Evolutionary conservation across 2,329 filamentous ascomycete species (phyloP).

Genomic region (Stagonosporopsis chrysanthemi): DNA sequence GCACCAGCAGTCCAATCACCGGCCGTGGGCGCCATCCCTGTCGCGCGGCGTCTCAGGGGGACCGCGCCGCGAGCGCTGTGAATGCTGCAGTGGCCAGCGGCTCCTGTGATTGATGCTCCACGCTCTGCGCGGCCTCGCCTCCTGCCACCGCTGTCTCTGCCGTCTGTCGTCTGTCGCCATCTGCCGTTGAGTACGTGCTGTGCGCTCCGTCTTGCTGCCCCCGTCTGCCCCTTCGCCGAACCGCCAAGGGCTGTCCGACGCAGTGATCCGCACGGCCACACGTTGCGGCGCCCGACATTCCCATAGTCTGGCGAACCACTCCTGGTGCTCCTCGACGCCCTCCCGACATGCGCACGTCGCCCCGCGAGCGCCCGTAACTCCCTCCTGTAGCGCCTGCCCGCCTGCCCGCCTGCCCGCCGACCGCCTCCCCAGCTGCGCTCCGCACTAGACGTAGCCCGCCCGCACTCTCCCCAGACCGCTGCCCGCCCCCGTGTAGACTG

Average conservation of each 20-base stretch:
- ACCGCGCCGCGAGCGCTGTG: constrained; percentile 4
- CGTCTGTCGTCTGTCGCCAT: background rate
- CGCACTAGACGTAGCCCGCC: constrained; percentile 2
- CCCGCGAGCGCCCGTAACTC: constrained; percentile 1
- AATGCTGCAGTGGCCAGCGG: background rate
- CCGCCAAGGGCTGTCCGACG: constrained; percentile 11
- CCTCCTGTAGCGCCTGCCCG: background rate
- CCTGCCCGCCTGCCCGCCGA: background rate
- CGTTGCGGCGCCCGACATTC: constrained; percentile 6
- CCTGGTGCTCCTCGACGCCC: background rate
- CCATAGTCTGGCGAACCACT: constrained; percentile 4
- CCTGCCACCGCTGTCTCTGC: constrained; percentile 3
- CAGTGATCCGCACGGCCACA: constrained; percentile 13
- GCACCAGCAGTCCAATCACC: constrained; percentile 3
- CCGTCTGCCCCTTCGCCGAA: constrained; percentile 4
- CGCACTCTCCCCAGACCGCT: constrained; percentile 8
- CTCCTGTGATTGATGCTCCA: constrained; percentile 4
- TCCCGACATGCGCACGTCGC: constrained; percentile 12
- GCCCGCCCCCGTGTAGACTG: constrained; percentile 22
- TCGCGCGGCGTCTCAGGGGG: constrained; percentile 18
- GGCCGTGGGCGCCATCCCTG: constrained; percentile 12
- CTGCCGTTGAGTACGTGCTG: background rate
- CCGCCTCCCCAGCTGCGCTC: constrained; percentile 18
- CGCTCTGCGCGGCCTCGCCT: constrained; percentile 2
- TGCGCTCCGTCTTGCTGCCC: background rate